Base-by-base conservation (phyloP, 2,329 filamentous ascomycete genomes). In the Pestalotiopsis sp. region DNA sequence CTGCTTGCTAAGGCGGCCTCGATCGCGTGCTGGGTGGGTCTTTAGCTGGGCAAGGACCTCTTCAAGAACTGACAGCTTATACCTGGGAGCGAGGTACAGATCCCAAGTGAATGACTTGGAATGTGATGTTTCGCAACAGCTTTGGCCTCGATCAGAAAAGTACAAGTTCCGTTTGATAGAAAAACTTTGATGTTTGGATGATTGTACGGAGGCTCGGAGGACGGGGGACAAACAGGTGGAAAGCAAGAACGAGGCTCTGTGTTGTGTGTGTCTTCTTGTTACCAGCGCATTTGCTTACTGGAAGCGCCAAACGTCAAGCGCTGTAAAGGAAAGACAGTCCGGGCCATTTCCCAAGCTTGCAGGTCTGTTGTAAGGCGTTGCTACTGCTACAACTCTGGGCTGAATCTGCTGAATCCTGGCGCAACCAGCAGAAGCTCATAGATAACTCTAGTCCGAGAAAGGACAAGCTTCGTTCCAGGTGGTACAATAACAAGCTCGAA, bases 1-100 rank as follows among this genome's bases (percentile, higher is more conserved):
- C 39, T 41, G 41, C 57, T 59, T 59, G 57, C 23, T 31, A 59
- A 59, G 59, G 31, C 36, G 59, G 59, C 59, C 36, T 62, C 59
- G 59, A 62, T 62, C 59, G 59, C 59, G 59, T 62, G 59, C 59
- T 20, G 27, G 14, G 59, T 62, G 59, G 59, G 31, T 62, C 59
- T 27, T 12, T 38, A 39, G 7, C 20, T 39, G 45, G 45, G 41
- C 41, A 5, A 45, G 17, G 41, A 45, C 17, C 13, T 45, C 17
- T 17, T 13, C 17, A 17, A 45, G 13, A 17, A 45, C 17, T 13
- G 17, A 14, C 41, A 45, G 41, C 13, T 14, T 45, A 45, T 45
- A 45, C 41, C 27, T 31, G 31, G 7, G 7, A 36, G 7, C 31
- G 31, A 36, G 31, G 31, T 36, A 36, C 31, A 36, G 2, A 9